Evolutionary conservation across 768 basidiomycete genomes (phyloP).

Genomic region (Mycena galopus): DNA sequence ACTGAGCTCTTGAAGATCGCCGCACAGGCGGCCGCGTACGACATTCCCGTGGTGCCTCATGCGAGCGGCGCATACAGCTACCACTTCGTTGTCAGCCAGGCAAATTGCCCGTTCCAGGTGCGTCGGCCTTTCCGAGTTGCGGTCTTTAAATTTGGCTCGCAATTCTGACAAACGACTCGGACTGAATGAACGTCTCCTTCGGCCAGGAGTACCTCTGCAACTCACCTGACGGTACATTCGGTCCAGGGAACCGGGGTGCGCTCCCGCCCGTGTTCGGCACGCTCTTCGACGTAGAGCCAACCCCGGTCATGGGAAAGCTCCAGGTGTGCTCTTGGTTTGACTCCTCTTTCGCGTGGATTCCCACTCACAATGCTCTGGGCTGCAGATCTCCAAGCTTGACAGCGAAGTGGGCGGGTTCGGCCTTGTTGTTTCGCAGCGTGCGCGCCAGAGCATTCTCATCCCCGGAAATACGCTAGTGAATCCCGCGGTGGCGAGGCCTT

Average conservation of each 20-base stretch:
- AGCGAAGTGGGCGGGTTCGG: constrained; percentile 32
- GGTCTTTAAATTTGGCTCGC: constrained; percentile 35
- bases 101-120: constrained; percentile 42
- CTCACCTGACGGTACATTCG: constrained; percentile 53
- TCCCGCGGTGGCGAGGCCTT: constrained; percentile 23
- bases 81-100: constrained; percentile 59
- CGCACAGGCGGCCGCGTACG: constrained; percentile 57
- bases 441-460: constrained; percentile 30
- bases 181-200: too few relatives aligned
- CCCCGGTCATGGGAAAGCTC: constrained; percentile 31
- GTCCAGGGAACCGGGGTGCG: constrained; percentile 34
- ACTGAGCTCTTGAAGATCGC: constrained; percentile 49
- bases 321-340: not conserved
- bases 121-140: constrained; percentile 50
- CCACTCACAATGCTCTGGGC: not conserved
- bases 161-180: not conserved
- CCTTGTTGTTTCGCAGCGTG: constrained; percentile 33
- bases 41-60: constrained; percentile 56
- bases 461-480: constrained; percentile 19
- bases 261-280: constrained; percentile 51
- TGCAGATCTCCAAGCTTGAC: constrained; percentile 32
- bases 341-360: not conserved
- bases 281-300: constrained; percentile 35
- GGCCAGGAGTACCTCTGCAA: constrained; percentile 48
- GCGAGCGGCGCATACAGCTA: constrained; percentile 62